These are phyloP conservation scores for Madurella fahalii DNA, from an alignment of 2,329 filamentous ascomycete genomes.

Conservation along the genomic window DNA sequence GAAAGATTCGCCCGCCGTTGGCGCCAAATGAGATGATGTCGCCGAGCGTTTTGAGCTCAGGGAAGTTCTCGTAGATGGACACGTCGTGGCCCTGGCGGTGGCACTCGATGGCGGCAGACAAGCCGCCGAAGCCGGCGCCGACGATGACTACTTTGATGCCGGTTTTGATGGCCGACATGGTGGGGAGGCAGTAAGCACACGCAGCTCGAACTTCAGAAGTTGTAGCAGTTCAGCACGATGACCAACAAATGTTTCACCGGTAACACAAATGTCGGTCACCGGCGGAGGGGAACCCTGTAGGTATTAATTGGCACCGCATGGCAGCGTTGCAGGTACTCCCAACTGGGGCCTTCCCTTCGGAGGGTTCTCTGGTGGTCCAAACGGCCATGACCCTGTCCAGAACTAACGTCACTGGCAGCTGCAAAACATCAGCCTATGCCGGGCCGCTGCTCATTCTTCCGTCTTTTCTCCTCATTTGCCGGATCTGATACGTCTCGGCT, in stretches of 20 bases:
- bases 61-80: conserved; percentile 55
- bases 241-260: background rate
- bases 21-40: conserved; percentile 61
- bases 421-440: conserved; percentile 19
- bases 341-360: no score
- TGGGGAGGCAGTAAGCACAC: background rate
- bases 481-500: conserved; percentile 1
- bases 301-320: background rate
- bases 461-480: conserved; percentile 14
- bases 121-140: conserved; percentile 55
- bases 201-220: no score
- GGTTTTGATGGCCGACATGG: conserved; percentile 32
- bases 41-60: conserved; percentile 54
- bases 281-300: background rate
- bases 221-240: background rate
- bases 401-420: background rate
- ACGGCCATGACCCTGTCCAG: no score
- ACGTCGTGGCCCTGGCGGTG: conserved; percentile 57
- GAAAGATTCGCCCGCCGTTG: conserved; percentile 58
- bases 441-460: conserved; percentile 3
- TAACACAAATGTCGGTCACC: background rate
- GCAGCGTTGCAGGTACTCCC: background rate
- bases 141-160: conserved; percentile 52
- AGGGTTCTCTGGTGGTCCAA: no score
- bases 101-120: conserved; percentile 61